These are phyloP conservation scores for Chamaecyparis obtusa DNA, from an alignment of 75 land plant species.

Conservation along the genomic window DNA sequence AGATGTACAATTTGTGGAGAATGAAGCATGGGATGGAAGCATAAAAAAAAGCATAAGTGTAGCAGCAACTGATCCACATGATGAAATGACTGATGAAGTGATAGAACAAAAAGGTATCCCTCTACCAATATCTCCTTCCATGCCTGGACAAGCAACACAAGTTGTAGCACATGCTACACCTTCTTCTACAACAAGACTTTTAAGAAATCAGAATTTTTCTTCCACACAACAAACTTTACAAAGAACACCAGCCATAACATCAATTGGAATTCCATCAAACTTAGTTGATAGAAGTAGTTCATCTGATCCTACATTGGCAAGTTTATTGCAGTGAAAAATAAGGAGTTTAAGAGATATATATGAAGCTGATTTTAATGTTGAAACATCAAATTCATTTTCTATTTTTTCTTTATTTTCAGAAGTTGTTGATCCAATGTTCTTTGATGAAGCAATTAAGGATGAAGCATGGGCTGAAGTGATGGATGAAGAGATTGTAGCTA, in stretches of 20 bases:
- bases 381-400: neutral
- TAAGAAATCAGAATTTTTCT: neutral
- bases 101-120: neutral
- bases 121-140: neutral
- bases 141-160: neutral
- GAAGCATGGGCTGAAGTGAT: constrained; percentile 7
- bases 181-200: neutral
- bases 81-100: neutral
- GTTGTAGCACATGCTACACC: neutral
- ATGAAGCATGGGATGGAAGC: neutral
- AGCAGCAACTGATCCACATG: neutral
- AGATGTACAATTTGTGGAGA: constrained; percentile 7
- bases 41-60: neutral
- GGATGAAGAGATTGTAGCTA: constrained; percentile 8
- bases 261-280: neutral
- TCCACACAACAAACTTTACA: neutral
- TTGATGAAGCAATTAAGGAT: constrained; percentile 11
- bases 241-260: too few species aligned
- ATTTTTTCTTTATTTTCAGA: neutral
- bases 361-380: neutral
- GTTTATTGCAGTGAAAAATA: neutral
- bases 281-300: neutral
- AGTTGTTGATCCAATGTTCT: neutral
- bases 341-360: neutral
- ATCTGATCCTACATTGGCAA: neutral